Base-by-base conservation (phyloP, 371 early-diverging fungal species). In the Rhizopus arrhizus region DNA sequence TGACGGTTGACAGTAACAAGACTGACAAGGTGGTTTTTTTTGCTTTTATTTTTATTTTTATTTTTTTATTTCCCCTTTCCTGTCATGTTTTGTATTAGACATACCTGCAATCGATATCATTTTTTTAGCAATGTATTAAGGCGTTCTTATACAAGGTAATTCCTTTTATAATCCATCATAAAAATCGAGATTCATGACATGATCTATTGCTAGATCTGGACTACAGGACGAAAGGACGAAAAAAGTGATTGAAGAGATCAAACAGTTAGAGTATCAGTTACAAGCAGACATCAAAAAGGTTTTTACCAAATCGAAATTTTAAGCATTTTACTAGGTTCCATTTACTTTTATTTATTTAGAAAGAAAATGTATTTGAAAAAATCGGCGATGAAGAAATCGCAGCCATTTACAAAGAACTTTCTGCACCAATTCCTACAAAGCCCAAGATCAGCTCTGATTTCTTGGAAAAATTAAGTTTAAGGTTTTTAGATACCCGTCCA, bases 371-470 rank as follows among this genome's bases (percentile, higher is more conserved):
- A 0, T 41, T 55, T 16, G 72, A 69, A 32, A 64, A 54, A 29
- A 5, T 75, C 1, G 54, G 63, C 28, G 69, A 75, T 7, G 40
- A 65, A 33, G 74, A 73, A 15, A 61, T 72, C 34, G 61, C 59
- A 5, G 64, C 62, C 3, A 57, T 78, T 22, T 78, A 75, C 43
- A 57, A 58, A 16, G 72, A 78, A 54, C 31, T 78, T 1, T 51
- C 72, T 45, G 67, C 71, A 45, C 52, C 60, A n/a, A 58, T 61
- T n/a, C 46, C 64, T 42, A 36, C 62, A 28, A 58, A 64, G 29
- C 69, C 75, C 2, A 83, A 81, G 61, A 75, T 84, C 36, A 68
- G 65, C 28, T 62, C 70, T 4, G 76, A 82, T 42, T 86, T 80
- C 55, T 56, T 86, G 3, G 71, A 77, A 40, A 68, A 66, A 4